phyloP scores from a whole-genome alignment of 2,329 filamentous ascomycete genomes.

The Lecanoromycetidae sp. region DNA sequence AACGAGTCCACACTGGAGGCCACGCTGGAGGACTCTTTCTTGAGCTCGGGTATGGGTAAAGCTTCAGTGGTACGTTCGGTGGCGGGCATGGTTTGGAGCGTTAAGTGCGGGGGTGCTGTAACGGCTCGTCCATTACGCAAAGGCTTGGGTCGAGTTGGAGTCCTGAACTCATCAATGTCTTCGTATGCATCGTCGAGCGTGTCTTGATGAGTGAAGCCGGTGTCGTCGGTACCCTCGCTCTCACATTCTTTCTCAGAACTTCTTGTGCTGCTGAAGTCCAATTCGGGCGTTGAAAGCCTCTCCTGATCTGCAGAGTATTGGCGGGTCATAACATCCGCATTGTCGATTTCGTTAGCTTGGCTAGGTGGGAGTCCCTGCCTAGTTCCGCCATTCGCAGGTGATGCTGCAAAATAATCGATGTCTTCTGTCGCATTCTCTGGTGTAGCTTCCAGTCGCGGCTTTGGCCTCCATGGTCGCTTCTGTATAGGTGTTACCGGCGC shows the following conservation, averaged over 20 bases:
- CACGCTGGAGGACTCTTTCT: conserved; percentile 24
- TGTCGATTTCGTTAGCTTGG: no score
- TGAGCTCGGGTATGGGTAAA: conserved; percentile 18
- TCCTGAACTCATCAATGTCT: conserved; percentile 8
- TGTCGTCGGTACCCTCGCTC: conserved; percentile 22
- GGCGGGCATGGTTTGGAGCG: conserved; percentile 33
- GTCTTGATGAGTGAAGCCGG: conserved; percentile 20
- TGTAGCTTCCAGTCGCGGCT: conserved; percentile 1
- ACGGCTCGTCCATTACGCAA: conserved; percentile 24
- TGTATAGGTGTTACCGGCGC: conserved; percentile 51
- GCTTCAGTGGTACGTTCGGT: conserved; percentile 24
- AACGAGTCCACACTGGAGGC: conserved; percentile 45
- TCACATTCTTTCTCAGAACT: conserved; percentile 18
- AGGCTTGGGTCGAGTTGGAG: conserved; percentile 10
- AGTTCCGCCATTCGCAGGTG: not conserved
- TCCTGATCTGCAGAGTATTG: not conserved
- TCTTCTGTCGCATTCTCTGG: not conserved
- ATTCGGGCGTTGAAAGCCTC: not conserved
- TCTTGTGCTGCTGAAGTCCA: conserved; percentile 9
- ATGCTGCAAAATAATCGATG: not conserved
- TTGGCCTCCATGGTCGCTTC: conserved; percentile 57
- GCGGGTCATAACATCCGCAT: no score
- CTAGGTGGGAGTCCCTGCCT: no score
- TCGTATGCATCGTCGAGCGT: conserved; percentile 22
- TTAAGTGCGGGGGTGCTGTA: conserved; percentile 33